Evolutionary conservation across 2,329 filamentous ascomycete genomes (phyloP), one percentile per base, ranked within the genome.

Genomic region (Achaetomium macrosporum): DNA sequence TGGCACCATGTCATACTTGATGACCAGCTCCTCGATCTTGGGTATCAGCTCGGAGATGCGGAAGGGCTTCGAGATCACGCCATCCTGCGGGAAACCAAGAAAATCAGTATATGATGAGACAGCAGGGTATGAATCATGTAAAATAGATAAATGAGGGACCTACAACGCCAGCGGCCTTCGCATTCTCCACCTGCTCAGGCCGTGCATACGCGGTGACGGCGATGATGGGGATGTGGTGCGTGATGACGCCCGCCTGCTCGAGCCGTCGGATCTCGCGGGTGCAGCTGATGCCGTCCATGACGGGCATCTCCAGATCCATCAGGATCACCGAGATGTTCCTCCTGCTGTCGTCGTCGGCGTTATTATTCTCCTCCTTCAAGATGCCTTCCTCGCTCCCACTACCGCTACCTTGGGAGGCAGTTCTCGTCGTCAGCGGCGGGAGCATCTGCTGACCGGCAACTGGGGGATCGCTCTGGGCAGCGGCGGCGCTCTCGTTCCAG

Each of bases 131-230:
- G n/a, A 31, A 43, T 12, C 30, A 31, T 11, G 11, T 6, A 40
- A 17, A 40, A 19, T 17, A 12, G 39, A 25, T 12, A 42, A 42
- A 42, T 16, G 7, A 16, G 19, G 25, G 41, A 75, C 80, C 73
- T 70, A 85, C 84, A 72, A 91, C 89, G 36, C 87, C 87, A 19
- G 85, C 84, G 51, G 79, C 75, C 64, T 87, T 79, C 50, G 88
- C 87, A 59, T 78, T 83, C 59, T 80, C 77, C 54, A 89, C 84
- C 68, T 91, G 87, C 71, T 89, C 85, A 5, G 80, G 78, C 64
- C 88, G 75, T 36, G 86, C 87, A 67, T 91, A 91, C 2, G 88
- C 88, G 36, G 87, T 91, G n/a, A 88, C 85, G n/a, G 84, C 86
- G 60, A 90, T 87, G 60, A 89, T 87, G 2, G 86, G 85, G n/a